A percentile compares a stretch with the other conserved stretches of the same genome.
These are phyloP conservation scores for Geranomyces michiganensis DNA, from an alignment of 192 early-diverging fungal genomes.

Conservation along the genomic window DNA sequence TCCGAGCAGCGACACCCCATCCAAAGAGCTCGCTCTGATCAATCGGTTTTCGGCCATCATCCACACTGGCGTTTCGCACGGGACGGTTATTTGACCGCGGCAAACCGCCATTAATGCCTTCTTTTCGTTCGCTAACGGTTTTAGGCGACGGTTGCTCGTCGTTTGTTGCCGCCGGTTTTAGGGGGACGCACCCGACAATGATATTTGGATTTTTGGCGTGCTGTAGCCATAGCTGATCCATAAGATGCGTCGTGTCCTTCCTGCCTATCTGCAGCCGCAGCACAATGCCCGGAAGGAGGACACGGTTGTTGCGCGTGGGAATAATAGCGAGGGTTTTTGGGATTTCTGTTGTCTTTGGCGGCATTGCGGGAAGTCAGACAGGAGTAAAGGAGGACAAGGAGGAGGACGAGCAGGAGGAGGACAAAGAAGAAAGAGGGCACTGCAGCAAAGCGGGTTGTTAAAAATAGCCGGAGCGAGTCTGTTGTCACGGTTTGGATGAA, in stretches of 20 bases:
- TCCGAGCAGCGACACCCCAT: constrained; percentile 51
- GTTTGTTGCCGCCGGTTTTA: constrained; percentile 2
- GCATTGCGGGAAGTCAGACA: background rate
- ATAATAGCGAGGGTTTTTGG: constrained; percentile 39
- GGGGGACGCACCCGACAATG: constrained; percentile 36
- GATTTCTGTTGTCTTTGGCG: constrained; percentile 21
- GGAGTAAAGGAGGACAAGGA: no score
- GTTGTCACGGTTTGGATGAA: no score
- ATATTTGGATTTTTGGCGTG: constrained; percentile 21
- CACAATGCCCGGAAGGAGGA: constrained; percentile 68
- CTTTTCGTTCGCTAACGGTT: background rate
- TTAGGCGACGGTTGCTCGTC: background rate
- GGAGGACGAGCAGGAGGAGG: no score
- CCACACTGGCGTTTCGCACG: background rate
- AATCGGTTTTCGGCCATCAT: constrained; percentile 40
- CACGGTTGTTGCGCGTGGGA: constrained; percentile 46
- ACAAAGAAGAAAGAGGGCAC: no score
- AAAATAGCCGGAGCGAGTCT: no score
- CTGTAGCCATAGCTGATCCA: constrained; percentile 49
- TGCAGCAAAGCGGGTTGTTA: no score
- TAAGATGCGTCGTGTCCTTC: constrained; percentile 57
- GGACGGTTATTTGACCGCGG: background rate
- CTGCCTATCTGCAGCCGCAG: constrained; percentile 61
- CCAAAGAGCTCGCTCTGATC: constrained; percentile 60
- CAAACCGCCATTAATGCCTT: background rate